Evolutionary conservation across 2,329 filamentous ascomycete species (phyloP), one percentile per base, ranked within the genome.

Genomic region (Penicillium carneum): DNA sequence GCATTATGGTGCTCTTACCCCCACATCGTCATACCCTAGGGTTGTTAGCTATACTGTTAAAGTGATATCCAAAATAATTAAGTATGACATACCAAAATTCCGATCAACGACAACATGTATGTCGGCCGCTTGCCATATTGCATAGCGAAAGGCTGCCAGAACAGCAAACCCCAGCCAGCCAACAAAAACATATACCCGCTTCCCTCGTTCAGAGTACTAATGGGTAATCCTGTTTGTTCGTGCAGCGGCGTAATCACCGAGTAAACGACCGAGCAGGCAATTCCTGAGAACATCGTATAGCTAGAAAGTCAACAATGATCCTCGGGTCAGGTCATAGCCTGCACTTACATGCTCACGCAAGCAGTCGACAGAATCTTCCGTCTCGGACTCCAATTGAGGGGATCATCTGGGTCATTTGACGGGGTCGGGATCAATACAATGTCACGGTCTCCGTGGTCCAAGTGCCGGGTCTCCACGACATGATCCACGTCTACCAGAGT

Each of bases 91-190:
- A 77, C 76, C 63, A 77, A 46, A 7, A 72, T 69, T 6, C 75
- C 76, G 14, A 69, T 45, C 49, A 77, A 50, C 0, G 76, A 78
- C 3, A 77, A 9, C 6, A 78, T 43, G 58, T 75, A 78, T 0
- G 73, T 75, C 57, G 75, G 60, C 6, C 76, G 70, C 60, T 78
- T 77, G 23, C 80, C 81, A 68, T 79, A 82, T 45, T 80, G 77
- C 63, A 81, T 66, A 2, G 81, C 79, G 55, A 82, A 76, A 0
- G 81, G 79, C 62, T 83, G 81, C 81, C 81, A 83, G 51, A 82
- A 77, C 0, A 82, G 57, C 18, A 80, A 69, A 0, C 78, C 79
- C 80, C 80, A 83, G 23, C 80, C 80, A 1, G 78, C 76, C 11
- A 82, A 64, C 18, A 82, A 63, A 50, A 81, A 82, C 64, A 78